These are phyloP conservation scores for Diaporthe sp. DNA, from an alignment of 2,329 filamentous ascomycete genomes.

Conservation along the genomic window DNA sequence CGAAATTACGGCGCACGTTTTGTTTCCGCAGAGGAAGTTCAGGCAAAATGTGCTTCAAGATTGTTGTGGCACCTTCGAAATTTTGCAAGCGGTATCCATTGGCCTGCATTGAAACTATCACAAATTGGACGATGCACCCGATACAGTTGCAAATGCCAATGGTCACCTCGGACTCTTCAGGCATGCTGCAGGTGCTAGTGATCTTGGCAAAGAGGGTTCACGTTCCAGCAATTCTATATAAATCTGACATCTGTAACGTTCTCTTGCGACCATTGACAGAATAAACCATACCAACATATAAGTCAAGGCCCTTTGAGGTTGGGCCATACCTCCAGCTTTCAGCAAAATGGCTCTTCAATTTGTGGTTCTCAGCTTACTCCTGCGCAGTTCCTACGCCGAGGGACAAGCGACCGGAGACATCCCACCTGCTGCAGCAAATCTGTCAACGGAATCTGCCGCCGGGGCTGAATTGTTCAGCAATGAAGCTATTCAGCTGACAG, in stretches of 20 bases:
- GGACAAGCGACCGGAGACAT: neutral
- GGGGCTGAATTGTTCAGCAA: neutral
- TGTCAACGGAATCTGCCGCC: neutral
- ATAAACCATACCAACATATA: no score
- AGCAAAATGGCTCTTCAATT: neutral
- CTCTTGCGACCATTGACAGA: no score
- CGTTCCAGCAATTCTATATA: neutral
- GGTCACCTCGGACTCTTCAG: constrained; percentile 3
- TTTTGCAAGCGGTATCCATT: neutral
- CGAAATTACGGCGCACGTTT: neutral
- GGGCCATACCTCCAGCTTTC: no score
- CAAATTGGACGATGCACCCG: neutral
- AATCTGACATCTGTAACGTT: no score
- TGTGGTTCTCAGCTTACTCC: neutral
- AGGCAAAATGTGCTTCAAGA: neutral
- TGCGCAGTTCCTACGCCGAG: neutral
- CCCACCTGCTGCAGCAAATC: neutral
- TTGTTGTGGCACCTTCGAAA: neutral
- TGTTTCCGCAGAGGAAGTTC: neutral
- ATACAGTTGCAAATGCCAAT: neutral
- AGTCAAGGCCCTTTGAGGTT: neutral
- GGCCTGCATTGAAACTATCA: neutral
- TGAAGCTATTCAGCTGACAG: constrained; percentile 42
- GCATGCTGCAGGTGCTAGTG: neutral
- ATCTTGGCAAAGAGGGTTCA: neutral